Evolutionary conservation across 2,329 filamentous ascomycete species (phyloP), one percentile per base, ranked within the genome.

Genomic region (Diplodia seriata): DNA sequence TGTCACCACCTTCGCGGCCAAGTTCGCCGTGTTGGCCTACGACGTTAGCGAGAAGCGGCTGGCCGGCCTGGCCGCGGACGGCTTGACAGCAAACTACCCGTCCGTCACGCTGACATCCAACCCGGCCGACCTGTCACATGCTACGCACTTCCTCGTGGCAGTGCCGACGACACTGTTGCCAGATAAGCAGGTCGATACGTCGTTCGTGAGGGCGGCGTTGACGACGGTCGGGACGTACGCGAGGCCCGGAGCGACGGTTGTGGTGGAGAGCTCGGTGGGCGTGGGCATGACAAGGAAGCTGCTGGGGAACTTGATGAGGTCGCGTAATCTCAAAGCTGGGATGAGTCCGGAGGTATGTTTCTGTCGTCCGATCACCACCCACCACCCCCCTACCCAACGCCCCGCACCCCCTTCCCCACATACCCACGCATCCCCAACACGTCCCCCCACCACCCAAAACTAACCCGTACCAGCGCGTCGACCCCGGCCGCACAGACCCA

Each of bases 241-340:
- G 6, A 77, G 80, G 1, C 76, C 74, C 4, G 84, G 84, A 3
- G 79, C 81, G 0, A 82, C 81, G 7, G 79, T 86, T 4, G 82
- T 86, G 20, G 80, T 87, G 31, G 85, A 86, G 71, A 84, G 82
- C 69, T 85, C 84, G 0, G 85, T 86, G 33, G 82, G 84, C 9
- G 82, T 87, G 9, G 85, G 85, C 36, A 86, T 84, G 83, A 86
- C 85, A 0, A 79, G 85, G 12, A 71, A 79, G 54, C 78, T 86
- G 5, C 80, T 86, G 20, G 82, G 80, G 0, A 81, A 83, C 9
- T 73, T 86, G 20, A 82, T 81, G 23, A 40, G 38, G 8, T 67
- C 69, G 4, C 63, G 59, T 38, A 40, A 23, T 56, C 69, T 15
- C 50, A 62, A 76, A 29, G 77, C 75, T 33, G 78, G 81, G 5